phyloP scores from a whole-genome alignment of 1,284 basidiomycete genomes.

The Hymenochaete sp. region DNA sequence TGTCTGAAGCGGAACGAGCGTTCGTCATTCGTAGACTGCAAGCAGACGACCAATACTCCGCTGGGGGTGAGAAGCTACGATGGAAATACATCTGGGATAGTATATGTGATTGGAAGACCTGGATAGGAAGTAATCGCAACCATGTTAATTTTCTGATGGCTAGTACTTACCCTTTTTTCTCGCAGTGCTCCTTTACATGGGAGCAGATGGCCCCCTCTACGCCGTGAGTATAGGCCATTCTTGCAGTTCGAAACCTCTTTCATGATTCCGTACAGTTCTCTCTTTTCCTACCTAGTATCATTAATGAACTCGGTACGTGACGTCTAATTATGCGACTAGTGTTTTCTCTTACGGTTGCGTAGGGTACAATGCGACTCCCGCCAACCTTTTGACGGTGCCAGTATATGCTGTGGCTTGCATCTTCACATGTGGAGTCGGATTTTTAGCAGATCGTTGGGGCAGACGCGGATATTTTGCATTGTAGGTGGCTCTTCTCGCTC shows the following conservation, averaged over 20 bases:
- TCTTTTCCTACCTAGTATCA: conserved; percentile 19
- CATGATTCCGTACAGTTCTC: conserved; percentile 18
- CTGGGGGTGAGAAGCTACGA: conserved; percentile 55
- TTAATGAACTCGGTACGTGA: conserved; percentile 11
- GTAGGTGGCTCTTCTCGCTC: conserved; percentile 30
- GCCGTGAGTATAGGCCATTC: conserved; percentile 18
- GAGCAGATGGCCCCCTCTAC: conserved; percentile 36
- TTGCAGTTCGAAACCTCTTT: not conserved
- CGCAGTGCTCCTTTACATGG: conserved; percentile 24
- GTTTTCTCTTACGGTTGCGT: not conserved
- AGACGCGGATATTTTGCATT: conserved; percentile 54
- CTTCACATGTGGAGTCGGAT: conserved; percentile 55
- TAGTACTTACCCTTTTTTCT: not conserved
- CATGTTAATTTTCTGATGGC: too few relatives aligned
- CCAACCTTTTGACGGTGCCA: conserved; percentile 66
- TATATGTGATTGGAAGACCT: conserved; percentile 66
- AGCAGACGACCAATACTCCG: conserved; percentile 64
- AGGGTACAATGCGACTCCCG: conserved; percentile 61
- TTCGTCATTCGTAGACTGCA: conserved; percentile 60
- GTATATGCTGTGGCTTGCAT: conserved; percentile 61
- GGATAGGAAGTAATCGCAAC: conserved; percentile 45
- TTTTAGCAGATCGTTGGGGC: conserved; percentile 51
- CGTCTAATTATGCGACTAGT: not conserved
- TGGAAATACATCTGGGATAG: conserved; percentile 56
- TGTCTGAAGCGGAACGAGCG: conserved; percentile 59